phyloP scores from a whole-genome alignment of 441 rosid genomes.

The Erodium chrysanthum region DNA sequence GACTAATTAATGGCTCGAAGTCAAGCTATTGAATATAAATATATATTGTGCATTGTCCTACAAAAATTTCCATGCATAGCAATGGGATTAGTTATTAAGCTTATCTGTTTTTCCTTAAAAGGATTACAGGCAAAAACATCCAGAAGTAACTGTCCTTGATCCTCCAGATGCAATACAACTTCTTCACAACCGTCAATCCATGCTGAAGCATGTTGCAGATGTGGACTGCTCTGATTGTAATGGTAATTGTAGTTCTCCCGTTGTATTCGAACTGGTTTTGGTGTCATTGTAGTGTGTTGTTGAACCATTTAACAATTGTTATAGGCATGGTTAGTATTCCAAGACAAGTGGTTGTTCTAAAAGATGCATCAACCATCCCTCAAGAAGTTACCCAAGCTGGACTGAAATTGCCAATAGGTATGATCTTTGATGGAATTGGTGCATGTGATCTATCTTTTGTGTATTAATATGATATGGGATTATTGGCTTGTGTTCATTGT shows the following conservation, averaged over 20 bases:
- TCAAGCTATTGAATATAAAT: neutral
- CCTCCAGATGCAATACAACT: constrained; percentile 87
- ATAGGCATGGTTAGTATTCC: constrained; percentile 76
- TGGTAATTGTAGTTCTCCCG: constrained; percentile 33
- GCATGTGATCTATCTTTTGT: neutral
- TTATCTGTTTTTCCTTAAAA: constrained; percentile 14
- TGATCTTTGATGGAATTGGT: neutral
- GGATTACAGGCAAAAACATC: constrained; percentile 57
- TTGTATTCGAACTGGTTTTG: neutral
- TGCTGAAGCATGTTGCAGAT: constrained; percentile 83
- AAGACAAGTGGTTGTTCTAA: constrained; percentile 54
- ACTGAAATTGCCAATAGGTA: constrained; percentile 78
- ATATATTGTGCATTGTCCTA: neutral
- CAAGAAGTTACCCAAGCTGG: constrained; percentile 63
- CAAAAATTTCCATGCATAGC: neutral
- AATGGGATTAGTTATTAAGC: neutral
- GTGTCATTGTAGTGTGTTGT: neutral
- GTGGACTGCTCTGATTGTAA: constrained; percentile 51
- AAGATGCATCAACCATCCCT: constrained; percentile 61
- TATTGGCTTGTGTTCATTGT: constrained; percentile 5
- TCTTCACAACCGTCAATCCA: constrained; percentile 71
- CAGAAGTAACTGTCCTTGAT: constrained; percentile 81
- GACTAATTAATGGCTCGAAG: neutral
- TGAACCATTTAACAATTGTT: constrained; percentile 44
- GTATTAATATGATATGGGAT: neutral